Evolutionary conservation across 805 yeast species (phyloP).

Genomic region (Lipomyces sp.): DNA sequence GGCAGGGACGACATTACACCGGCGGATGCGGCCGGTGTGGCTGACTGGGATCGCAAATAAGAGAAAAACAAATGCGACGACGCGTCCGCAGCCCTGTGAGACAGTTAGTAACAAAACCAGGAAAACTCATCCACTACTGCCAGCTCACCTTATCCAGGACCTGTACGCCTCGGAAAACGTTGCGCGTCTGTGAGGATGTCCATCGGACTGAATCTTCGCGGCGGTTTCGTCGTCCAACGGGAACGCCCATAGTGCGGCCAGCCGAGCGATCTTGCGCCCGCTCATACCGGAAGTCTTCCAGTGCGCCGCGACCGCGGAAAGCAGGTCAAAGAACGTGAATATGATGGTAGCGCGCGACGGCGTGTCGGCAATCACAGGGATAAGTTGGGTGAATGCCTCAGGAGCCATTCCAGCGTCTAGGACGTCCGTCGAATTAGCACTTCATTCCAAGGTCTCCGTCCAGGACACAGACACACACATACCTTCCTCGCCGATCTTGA

Average conservation of each 20-base stretch:
- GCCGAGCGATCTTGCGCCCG: constrained; percentile 73
- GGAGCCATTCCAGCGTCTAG: constrained; percentile 62
- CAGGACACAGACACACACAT: background rate
- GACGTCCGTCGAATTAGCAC: background rate
- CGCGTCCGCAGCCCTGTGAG: constrained; percentile 83
- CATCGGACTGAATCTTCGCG: constrained; percentile 60
- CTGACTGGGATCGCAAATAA: constrained; percentile 56
- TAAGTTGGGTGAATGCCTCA: constrained; percentile 60
- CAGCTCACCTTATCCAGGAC: constrained; percentile 13
- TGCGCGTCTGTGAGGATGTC: background rate
- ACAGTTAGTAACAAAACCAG: constrained; percentile 39
- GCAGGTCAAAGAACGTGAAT: constrained; percentile 77
- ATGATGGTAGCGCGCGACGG: constrained; percentile 89
- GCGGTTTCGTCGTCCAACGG: constrained; percentile 42
- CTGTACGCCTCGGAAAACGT: constrained; percentile 16
- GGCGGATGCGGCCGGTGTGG: constrained; percentile 1
- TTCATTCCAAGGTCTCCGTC: background rate
- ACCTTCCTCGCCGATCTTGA: constrained; percentile 54
- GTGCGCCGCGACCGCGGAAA: constrained; percentile 74
- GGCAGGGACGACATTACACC: constrained; percentile 17
- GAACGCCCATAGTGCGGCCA: constrained; percentile 90
- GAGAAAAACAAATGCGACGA: constrained; percentile 75
- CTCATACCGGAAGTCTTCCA: constrained; percentile 73
- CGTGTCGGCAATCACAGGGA: constrained; percentile 79
- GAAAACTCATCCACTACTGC: background rate